These are phyloP conservation scores for Aulographum hederae DNA, from an alignment of 2,329 filamentous ascomycete species.

Conservation along the genomic window DNA sequence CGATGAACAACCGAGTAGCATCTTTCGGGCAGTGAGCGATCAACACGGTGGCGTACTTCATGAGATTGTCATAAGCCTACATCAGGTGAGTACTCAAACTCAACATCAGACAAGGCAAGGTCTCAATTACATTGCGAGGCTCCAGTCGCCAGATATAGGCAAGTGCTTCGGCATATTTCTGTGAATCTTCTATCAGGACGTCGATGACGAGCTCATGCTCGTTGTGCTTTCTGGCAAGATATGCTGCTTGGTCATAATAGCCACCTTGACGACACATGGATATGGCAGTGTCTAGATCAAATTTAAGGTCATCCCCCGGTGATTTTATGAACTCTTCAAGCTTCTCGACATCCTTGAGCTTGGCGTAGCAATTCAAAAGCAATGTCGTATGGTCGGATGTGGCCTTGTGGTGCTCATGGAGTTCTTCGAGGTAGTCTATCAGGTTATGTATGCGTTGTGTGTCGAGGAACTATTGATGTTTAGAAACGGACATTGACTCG, in stretches of 20 bases:
- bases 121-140: constrained; percentile 46
- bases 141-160: constrained; percentile 83
- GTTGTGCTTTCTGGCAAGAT: constrained; percentile 81
- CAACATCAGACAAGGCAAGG: too few relatives aligned
- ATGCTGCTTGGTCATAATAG: constrained; percentile 92
- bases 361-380: constrained; percentile 91
- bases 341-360: constrained; percentile 92
- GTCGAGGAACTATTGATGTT: constrained; percentile 54
- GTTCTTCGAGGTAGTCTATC: constrained; percentile 89
- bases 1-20: constrained; percentile 75
- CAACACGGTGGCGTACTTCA: constrained; percentile 87
- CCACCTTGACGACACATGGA: constrained; percentile 94
- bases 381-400: constrained; percentile 92
- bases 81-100: not conserved
- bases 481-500: too few relatives aligned
- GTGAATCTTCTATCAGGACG: constrained; percentile 88
- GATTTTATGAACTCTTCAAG: constrained; percentile 94
- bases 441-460: constrained; percentile 95
- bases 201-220: constrained; percentile 90
- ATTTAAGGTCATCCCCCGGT: constrained; percentile 82
- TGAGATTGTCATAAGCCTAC: constrained; percentile 69
- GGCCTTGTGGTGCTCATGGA: constrained; percentile 84
- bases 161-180: constrained; percentile 72
- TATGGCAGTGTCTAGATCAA: constrained; percentile 93
- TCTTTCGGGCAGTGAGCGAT: constrained; percentile 71